A percentile compares a stretch with the other conserved stretches of the same genome.
Evolutionary conservation across 2,329 filamentous ascomycete genomes (phyloP).

Genomic region (Immersiporthe knoxdaviesiana): DNA sequence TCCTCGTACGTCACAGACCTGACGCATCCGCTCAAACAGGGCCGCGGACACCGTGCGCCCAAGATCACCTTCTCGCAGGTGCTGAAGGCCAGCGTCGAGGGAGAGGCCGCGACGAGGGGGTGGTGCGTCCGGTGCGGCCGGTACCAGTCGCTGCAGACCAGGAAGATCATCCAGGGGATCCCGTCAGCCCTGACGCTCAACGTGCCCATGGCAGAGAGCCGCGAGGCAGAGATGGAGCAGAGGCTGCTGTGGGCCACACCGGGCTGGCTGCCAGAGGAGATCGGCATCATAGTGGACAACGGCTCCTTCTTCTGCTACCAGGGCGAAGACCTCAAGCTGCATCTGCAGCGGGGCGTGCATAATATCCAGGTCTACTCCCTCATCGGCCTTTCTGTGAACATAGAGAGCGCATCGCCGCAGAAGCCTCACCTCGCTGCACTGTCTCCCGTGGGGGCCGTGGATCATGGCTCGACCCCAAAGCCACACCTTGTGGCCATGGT

Average conservation of each 20-base stretch:
- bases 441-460: constrained; percentile 72
- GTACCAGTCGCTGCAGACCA: constrained; percentile 84
- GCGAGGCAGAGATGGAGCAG: constrained; percentile 61
- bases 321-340: constrained; percentile 82
- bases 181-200: constrained; percentile 90
- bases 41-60: constrained; percentile 53
- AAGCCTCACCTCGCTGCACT: constrained; percentile 90
- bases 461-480: constrained; percentile 81
- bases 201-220: constrained; percentile 62
- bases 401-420: constrained; percentile 82
- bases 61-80: constrained; percentile 82
- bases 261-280: constrained; percentile 90
- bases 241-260: constrained; percentile 85
- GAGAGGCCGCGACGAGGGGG: constrained; percentile 84
- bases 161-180: constrained; percentile 80
- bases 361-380: constrained; percentile 89
- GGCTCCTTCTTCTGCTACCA: constrained; percentile 96
- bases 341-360: constrained; percentile 77
- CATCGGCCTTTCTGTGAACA: constrained; percentile 86
- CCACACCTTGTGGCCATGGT: constrained; percentile 90
- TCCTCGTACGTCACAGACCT: constrained; percentile 85
- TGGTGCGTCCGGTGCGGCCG: constrained; percentile 92
- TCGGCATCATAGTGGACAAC: constrained; percentile 86
- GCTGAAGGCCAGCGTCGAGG: constrained; percentile 88
- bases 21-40: constrained; percentile 68